Evolutionary conservation across 208 protist genomes (phyloP).

Genomic region (Polymyxa betae): DNA sequence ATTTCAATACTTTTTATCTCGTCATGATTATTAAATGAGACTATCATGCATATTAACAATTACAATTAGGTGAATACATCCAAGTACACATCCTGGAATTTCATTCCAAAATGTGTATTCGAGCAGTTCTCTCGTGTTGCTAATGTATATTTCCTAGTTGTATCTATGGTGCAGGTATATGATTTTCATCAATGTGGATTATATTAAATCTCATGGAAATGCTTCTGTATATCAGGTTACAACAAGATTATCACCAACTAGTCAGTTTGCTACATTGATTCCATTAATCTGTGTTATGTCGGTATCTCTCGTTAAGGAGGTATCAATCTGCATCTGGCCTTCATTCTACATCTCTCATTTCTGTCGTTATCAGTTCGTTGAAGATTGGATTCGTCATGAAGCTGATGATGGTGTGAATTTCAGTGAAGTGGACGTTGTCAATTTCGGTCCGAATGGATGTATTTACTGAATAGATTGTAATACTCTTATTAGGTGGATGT

Average conservation of each 20-base stretch:
- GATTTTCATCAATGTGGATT: background rate
- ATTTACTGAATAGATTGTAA: conserved; percentile 19
- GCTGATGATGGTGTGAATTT: conserved; percentile 36
- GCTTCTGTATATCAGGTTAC: background rate
- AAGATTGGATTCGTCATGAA: conserved; percentile 44
- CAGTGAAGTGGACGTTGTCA: conserved; percentile 1
- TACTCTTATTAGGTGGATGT: background rate
- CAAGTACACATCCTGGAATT: conserved; percentile 76
- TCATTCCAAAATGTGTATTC: conserved; percentile 91
- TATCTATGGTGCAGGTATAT: conserved; percentile 86
- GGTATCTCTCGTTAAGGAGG: conserved; percentile 41
- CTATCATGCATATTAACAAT: background rate
- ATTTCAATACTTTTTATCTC: too few species aligned
- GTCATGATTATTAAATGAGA: too few species aligned
- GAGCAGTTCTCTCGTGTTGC: conserved; percentile 91
- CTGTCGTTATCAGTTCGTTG: conserved; percentile 1
- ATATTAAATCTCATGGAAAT: too few species aligned
- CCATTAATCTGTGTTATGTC: conserved; percentile 50
- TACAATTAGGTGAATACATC: conserved; percentile 74
- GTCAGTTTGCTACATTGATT: conserved; percentile 18
- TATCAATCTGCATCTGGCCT: background rate
- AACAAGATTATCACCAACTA: background rate
- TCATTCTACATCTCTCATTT: background rate
- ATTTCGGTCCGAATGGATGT: background rate
- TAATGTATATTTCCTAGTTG: conserved; percentile 94